Evolutionary conservation across 148 eudicot species (phyloP).

Genomic region (Silene conica): DNA sequence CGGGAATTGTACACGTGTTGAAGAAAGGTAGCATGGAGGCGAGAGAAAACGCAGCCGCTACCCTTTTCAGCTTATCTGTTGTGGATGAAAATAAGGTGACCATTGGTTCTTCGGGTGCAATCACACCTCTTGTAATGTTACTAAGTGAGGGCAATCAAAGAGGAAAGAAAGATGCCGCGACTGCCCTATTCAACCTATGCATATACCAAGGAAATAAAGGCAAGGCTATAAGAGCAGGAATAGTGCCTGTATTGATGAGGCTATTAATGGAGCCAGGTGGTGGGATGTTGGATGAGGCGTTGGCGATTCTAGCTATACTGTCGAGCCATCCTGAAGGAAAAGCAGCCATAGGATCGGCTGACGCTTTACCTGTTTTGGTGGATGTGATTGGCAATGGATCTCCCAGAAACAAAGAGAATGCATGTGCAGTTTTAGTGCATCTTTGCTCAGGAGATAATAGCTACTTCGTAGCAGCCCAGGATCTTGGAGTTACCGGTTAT

Average conservation of each 20-base stretch:
- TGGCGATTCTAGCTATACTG: conserved; percentile 81
- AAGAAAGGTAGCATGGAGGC: conserved; percentile 90
- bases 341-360: conserved; percentile 66
- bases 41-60: conserved; percentile 87
- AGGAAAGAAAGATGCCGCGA: conserved; percentile 95
- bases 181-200: conserved; percentile 86
- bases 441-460: conserved; percentile 72
- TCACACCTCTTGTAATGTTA: conserved; percentile 72
- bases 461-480: conserved; percentile 54
- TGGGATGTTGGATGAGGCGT: conserved; percentile 77
- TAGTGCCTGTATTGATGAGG: conserved; percentile 66
- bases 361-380: conserved; percentile 76
- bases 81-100: conserved; percentile 87
- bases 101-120: conserved; percentile 77
- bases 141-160: conserved; percentile 81
- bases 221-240: conserved; percentile 82
- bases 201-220: conserved; percentile 95
- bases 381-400: conserved; percentile 75
- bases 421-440: conserved; percentile 85
- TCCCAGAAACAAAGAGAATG: conserved; percentile 90
- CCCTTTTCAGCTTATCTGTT: conserved; percentile 87
- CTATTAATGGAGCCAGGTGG: conserved; percentile 76
- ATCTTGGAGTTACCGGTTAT: conserved; percentile 51
- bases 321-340: conserved; percentile 86
- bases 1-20: conserved; percentile 77